phyloP scores from a whole-genome alignment of 2,329 filamentous ascomycete genomes.

The Volutella citrinella region DNA sequence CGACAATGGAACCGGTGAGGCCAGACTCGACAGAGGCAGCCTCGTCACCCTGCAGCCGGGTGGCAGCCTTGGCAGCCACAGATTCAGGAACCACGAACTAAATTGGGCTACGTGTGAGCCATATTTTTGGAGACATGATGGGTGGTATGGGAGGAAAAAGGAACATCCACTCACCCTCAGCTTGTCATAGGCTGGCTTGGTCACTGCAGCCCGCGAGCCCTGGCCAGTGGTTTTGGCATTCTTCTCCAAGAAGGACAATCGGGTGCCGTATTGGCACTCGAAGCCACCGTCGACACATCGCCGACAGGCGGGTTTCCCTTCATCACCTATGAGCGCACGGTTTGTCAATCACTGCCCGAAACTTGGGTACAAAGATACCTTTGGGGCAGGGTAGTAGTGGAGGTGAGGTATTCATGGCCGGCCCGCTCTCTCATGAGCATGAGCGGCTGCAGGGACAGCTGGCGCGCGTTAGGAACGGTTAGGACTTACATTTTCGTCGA shows the following conservation, averaged over 20 bases:
- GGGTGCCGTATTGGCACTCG: conserved; percentile 46
- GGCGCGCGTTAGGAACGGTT: too few relatives aligned
- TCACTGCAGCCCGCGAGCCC: conserved; percentile 7
- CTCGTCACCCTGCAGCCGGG: conserved; percentile 8
- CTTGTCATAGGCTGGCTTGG: conserved; percentile 20
- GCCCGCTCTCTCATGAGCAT: too few relatives aligned
- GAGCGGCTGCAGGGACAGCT: too few relatives aligned
- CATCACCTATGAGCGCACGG: conserved; percentile 39
- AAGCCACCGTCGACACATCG: conserved; percentile 45
- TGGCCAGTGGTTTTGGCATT: conserved; percentile 40
- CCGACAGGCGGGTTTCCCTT: conserved; percentile 46
- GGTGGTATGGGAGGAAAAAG: too few relatives aligned
- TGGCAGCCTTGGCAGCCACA: conserved; percentile 8
- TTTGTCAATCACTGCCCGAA: too few relatives aligned
- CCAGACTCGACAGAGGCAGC: conserved; percentile 3
- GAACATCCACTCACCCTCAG: conserved; percentile 20
- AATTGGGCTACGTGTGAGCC: too few relatives aligned
- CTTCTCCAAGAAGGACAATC: conserved; percentile 46
- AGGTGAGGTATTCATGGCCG: too few relatives aligned
- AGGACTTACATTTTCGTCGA: conserved; percentile 46
- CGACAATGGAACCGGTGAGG: conserved; percentile 1
- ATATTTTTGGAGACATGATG: neutral
- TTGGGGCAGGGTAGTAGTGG: too few relatives aligned
- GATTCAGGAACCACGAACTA: too few relatives aligned
- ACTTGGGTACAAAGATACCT: too few relatives aligned